phyloP scores from a whole-genome alignment of 2,329 filamentous ascomycete genomes.

The Pleoardoris graminearum region DNA sequence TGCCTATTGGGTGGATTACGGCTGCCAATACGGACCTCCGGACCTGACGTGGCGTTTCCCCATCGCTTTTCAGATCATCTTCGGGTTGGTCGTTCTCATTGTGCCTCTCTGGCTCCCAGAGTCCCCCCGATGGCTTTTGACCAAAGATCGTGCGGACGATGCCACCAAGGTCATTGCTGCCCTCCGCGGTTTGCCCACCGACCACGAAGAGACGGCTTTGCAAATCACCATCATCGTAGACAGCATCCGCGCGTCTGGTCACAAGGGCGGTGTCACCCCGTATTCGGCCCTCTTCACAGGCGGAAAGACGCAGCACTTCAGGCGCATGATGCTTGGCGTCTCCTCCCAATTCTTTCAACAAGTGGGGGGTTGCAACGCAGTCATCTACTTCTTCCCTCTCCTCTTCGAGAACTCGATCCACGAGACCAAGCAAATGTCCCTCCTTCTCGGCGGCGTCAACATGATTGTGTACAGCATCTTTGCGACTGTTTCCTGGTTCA shows the following conservation, averaged over 20 bases:
- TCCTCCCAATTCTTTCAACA: slow-evolving; percentile 47
- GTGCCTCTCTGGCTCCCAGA: slow-evolving; percentile 67
- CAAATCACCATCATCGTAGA: slow-evolving; percentile 72
- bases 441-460: slow-evolving; percentile 54
- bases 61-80: slow-evolving; percentile 57
- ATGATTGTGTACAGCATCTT: slow-evolving; percentile 61
- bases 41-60: slow-evolving; percentile 55
- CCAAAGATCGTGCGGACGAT: slow-evolving; percentile 65
- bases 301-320: slow-evolving; percentile 68
- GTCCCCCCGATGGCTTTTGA: slow-evolving; percentile 66
- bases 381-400: slow-evolving; percentile 51
- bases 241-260: slow-evolving; percentile 48
- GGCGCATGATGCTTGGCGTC: slow-evolving; percentile 64
- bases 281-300: slow-evolving; percentile 62
- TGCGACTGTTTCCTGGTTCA: slow-evolving; percentile 63
- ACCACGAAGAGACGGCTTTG: slow-evolving; percentile 60
- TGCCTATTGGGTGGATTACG: slow-evolving; percentile 54
- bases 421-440: slow-evolving; percentile 45
- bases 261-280: slow-evolving; percentile 46
- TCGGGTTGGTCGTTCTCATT: slow-evolving; percentile 54
- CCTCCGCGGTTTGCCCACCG: slow-evolving; percentile 52
- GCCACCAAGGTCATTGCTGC: slow-evolving; percentile 59
- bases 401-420: slow-evolving; percentile 57
- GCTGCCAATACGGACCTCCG: slow-evolving; percentile 36
- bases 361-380: slow-evolving; percentile 21